Evolutionary conservation across 106 monocot genomes (phyloP), one percentile per base, ranked within the genome.

Genomic region (Cymbidium sinense): DNA sequence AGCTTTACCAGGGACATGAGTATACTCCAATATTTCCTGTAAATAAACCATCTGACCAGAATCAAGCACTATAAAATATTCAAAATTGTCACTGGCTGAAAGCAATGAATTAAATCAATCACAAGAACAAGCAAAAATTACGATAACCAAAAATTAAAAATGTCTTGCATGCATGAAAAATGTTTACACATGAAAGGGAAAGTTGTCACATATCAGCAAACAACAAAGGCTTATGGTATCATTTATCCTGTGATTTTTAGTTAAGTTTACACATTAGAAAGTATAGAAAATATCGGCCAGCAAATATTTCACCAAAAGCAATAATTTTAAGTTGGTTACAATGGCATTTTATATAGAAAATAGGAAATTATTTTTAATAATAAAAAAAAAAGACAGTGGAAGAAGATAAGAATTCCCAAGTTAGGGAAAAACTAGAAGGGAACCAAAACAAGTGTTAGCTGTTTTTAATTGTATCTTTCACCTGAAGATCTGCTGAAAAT

Each of bases 1-100:
- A 75, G 98, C 94, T 89, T 89, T 92, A 67, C 96, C 96, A 79
- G 92, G 96, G 50, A 90, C 77, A 75, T 98, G 96, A 41, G 77
- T 77, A 83, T 94, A 94, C 27, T 98, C 91, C 29, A 87, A 78
- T 30, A 90, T 80, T 85, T 94, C 96, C 96, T 98, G 85, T 18
- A 50, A 71, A 81, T 19, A 31, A 81, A 74, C 21, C 71, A 39
- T 17, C 27, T 36, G 20, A 79, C 15, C 5, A 43, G 8, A 51
- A 41, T 71, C 30, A 55, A 44, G 34, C 34, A 69, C 4, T 31
- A 19, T 17, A 20, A 71, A 2, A 29, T 67, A 17, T 33, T 67
- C 31, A 13, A 67, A 67, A 33, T 31, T 67, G 3, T 1, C 1
- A 67, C 67, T 31, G 13, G 9, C 67, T 67, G 3, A 67, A 67